Evolutionary conservation across 2,329 filamentous ascomycete genomes (phyloP), one percentile per base, ranked within the genome.

Genomic region (Arthrinium puccinioides): DNA sequence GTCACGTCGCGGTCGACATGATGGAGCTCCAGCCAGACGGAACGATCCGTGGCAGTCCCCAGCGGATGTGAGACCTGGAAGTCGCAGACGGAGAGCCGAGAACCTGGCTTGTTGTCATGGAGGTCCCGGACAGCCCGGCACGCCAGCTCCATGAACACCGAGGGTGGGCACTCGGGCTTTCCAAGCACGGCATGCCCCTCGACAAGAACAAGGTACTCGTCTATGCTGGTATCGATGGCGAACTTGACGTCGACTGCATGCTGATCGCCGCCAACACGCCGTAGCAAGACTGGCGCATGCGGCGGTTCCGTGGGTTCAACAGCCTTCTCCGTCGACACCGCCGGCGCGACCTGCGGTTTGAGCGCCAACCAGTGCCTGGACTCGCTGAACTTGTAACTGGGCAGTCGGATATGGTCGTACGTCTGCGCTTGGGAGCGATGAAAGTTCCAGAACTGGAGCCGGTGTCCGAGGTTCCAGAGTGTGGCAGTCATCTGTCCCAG

Each of bases 381-480:
- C 19, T 23, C 10, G 9, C 24, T 21, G 13, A 33, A 33, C 7
- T 23, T 15, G 14, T 33, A 33, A 5, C 13, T 15, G n/a, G 31
- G 31, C 21, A 33, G 9, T 4, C 8, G 4, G 7, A 18, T 15
- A 14, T 4, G 1, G 7, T 13, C 4, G 10, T 33, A 33, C 11
- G 7, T n/a, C 8, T 4, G 7, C 8, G 13, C 13, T 23, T 44
- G 36, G n/a, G 33, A 10, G 14, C n/a, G 13, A 18, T 42, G 36
- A 25, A 39, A 36, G 7, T 36, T 24, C 42, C 42, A 44, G 31
- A 26, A 24, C 6, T 39, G 25, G 6, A 42, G 25, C 1, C 15
- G 15, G 13, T 28, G 21, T 11, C 39, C 39, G 11, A 8, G 16
- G 9, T 21, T 33, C 42, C 42, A 44, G 3, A 44, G 39, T 16